Conservation (phyloP, 2,329 filamentous ascomycete genomes). For the Apiospora kogelbergensis region DNA sequence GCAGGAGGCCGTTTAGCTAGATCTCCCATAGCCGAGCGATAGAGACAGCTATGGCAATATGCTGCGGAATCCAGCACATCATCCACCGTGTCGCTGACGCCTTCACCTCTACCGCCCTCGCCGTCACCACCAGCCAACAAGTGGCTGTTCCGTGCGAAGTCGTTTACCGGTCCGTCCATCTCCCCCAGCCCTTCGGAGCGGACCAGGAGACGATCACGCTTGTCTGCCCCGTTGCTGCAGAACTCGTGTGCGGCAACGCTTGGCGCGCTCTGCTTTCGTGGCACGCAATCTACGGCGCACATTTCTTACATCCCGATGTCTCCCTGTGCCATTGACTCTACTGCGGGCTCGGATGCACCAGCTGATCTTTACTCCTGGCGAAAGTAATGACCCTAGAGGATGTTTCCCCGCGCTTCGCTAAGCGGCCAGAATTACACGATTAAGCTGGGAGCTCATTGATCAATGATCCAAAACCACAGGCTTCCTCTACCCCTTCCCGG, state of each 20-base stretch:
- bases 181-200: neutral
- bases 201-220: neutral
- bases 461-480: neutral
- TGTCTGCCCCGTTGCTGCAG: neutral
- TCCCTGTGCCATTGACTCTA: neutral
- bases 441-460: neutral
- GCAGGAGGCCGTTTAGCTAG: slow-evolving; percentile 72
- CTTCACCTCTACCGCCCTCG: neutral
- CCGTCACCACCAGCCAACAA: neutral
- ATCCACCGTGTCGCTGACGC: slow-evolving; percentile 15
- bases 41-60: slow-evolving; percentile 32
- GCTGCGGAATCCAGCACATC: neutral
- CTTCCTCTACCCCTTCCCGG: neutral
- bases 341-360: neutral
- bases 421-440: neutral
- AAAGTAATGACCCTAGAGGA: neutral
- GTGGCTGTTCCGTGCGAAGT: slow-evolving; percentile 1
- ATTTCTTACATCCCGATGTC: neutral
- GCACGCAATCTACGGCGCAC: neutral
- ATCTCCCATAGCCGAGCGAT: slow-evolving; percentile 58
- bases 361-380: neutral
- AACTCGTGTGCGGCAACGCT: slow-evolving; percentile 5
- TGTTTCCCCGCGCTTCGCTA: neutral
- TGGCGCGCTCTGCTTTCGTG: neutral
- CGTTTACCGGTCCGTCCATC: neutral